Evolutionary conservation across 352 stramenopile genomes (phyloP), one percentile per base, ranked within the genome.

Genomic region (Phytophthora quininea): DNA sequence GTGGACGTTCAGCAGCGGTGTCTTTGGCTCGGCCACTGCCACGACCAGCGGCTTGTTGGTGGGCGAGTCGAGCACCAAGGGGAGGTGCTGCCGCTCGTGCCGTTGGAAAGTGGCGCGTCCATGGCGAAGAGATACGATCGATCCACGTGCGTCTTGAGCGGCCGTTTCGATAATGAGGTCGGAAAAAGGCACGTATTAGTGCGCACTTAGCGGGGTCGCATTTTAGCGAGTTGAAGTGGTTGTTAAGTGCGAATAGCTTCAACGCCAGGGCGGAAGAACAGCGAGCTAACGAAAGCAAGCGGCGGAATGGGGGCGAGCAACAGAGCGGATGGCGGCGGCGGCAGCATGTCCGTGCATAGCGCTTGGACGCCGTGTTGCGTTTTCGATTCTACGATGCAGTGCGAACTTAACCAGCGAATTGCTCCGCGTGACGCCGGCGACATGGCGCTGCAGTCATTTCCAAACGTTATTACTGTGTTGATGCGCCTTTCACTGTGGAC

Each of bases 1-100:
- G 37, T 82, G 72, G 31, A 79, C 54, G 46, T 52, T 74, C 27
- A 62, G 57, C 27, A 68, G 54, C 35, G 67, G 67, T 35, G 62
- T 66, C 42, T 52, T 15, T 6, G 45, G 19, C 3, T 38, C 10
- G n/a, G 64, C 56, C 40, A 67, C 60, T 30, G 35, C 30, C 9
- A 60, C 27, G 6, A 35, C 10, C 1, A 63, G 52, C 1, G 62
- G 55, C 37, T 29, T 33, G 4, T 42, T 15, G 10, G 8, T 31
- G 11, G 58, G 54, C 2, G 49, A 62, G 30, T 54, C 43, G 37
- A 74, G 51, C 3, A 31, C 19, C 2, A 61, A 42, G 37, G 68
- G 54, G 33, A 65, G 3, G 56, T 58, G 48, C 19, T 55, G 48
- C 53, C 60, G 35, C 56, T 42, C 48, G 48, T 40, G 48, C 11